phyloP scores from a whole-genome alignment of 75 land plant species.

The Ceratopteris richardii region DNA sequence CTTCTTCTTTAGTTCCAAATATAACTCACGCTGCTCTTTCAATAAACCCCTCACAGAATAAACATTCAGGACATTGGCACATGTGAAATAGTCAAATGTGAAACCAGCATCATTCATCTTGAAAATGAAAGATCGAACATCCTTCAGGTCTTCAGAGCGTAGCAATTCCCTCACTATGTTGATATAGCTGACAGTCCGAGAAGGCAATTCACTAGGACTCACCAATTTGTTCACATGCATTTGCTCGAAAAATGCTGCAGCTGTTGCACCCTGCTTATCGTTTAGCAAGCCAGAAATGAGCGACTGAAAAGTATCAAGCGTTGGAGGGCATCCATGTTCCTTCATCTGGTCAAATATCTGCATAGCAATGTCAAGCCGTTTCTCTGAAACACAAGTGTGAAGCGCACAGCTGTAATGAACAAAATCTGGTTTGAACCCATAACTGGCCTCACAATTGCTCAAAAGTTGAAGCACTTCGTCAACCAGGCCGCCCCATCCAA shows the following conservation, averaged over 20 bases:
- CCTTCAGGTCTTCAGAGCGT: background rate
- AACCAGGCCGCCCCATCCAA: constrained; percentile 5
- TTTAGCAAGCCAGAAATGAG: background rate
- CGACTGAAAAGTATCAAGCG: background rate
- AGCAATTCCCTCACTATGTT: background rate
- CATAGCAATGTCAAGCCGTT: constrained; percentile 3
- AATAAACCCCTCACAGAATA: background rate
- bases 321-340: constrained; percentile 1
- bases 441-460: background rate
- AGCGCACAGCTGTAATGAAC: constrained; percentile 6
- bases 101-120: background rate
- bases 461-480: background rate
- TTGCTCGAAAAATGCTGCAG: background rate
- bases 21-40: background rate
- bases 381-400: constrained; percentile 4
- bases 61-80: background rate
- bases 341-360: constrained; percentile 6
- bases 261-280: background rate
- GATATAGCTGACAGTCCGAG: background rate
- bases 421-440: constrained; percentile 5
- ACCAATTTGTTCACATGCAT: background rate
- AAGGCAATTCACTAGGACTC: background rate
- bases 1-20: background rate
- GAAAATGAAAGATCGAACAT: background rate
- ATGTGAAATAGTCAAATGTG: background rate